A percentile compares a stretch with the other conserved stretches of the same genome.
Conservation (phyloP, 179 eudicot genomes). For the Corrigiola litoralis region DNA sequence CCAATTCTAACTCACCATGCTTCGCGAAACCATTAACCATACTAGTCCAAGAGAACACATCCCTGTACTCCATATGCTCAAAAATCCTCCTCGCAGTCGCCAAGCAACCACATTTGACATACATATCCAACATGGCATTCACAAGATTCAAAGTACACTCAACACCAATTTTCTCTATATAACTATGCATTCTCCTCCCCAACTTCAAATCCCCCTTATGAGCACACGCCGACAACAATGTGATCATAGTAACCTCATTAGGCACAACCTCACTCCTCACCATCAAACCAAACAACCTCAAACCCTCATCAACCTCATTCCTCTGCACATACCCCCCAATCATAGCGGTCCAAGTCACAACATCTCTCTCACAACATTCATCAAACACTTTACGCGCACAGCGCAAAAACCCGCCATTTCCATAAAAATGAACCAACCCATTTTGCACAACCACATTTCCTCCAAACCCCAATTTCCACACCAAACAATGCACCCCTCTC, state of each 20-base stretch:
- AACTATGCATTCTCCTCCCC: constrained; percentile 37
- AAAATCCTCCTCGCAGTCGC: constrained; percentile 44
- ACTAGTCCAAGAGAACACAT: constrained; percentile 74
- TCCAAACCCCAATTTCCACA: constrained; percentile 52
- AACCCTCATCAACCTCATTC: constrained; percentile 44
- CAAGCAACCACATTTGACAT: constrained; percentile 60
- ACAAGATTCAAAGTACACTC: constrained; percentile 41
- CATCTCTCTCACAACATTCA: constrained; percentile 55
- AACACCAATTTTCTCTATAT: constrained; percentile 30
- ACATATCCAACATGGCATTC: constrained; percentile 73
- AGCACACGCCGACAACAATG: constrained; percentile 58
- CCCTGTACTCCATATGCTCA: constrained; percentile 49
- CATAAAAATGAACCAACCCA: constrained; percentile 53
- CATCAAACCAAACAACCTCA: constrained; percentile 53
- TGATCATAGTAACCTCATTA: constrained; percentile 64
- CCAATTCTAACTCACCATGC: constrained; percentile 46
- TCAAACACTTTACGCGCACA: constrained; percentile 52
- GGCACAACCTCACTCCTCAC: constrained; percentile 40
- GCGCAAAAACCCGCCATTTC: constrained; percentile 30
- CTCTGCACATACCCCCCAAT: constrained; percentile 58
- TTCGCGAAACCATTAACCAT: constrained; percentile 63
- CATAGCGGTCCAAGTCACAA: constrained; percentile 71
- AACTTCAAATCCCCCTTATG: constrained; percentile 43
- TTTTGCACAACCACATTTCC: constrained; percentile 48
- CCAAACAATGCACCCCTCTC: constrained; percentile 37